A percentile compares a stretch with the other conserved stretches of the same genome.
These are phyloP conservation scores for Acanthamoeba royreba DNA, from an alignment of 208 protist species.

Conservation along the genomic window DNA sequence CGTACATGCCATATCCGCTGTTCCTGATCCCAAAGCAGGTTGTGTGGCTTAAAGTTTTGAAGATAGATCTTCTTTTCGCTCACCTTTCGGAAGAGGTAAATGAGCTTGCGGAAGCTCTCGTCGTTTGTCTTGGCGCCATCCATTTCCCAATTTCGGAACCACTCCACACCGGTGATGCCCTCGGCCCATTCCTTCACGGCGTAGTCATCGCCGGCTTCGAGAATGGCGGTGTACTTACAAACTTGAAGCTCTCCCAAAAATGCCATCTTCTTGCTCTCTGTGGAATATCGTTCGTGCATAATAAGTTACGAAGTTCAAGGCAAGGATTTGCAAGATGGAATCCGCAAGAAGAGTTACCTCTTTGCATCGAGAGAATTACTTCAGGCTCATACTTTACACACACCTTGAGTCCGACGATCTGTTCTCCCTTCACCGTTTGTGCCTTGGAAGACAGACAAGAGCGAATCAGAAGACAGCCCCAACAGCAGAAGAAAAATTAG, in stretches of 20 bases:
- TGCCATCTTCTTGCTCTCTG: constrained; percentile 42
- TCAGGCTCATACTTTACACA: constrained; percentile 48
- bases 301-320: not conserved
- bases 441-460: not conserved
- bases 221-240: constrained; percentile 3
- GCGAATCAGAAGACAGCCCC: not conserved
- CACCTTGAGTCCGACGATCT: constrained; percentile 34
- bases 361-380: constrained; percentile 14
- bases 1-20: not conserved
- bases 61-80: not conserved
- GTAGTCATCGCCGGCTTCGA: constrained; percentile 33
- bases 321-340: not conserved
- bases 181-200: constrained; percentile 43
- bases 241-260: constrained; percentile 13
- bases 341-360: not conserved
- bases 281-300: no score
- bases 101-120: not conserved
- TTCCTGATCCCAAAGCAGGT: constrained; percentile 24
- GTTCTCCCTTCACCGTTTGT: not conserved
- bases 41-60: constrained; percentile 48
- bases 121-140: not conserved
- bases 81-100: not conserved
- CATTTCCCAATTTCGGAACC: not conserved
- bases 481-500: no score
- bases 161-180: constrained; percentile 24